Evolutionary conservation across 805 yeast species (phyloP).

Genomic region (Nakazawaea ishiwadae): DNA sequence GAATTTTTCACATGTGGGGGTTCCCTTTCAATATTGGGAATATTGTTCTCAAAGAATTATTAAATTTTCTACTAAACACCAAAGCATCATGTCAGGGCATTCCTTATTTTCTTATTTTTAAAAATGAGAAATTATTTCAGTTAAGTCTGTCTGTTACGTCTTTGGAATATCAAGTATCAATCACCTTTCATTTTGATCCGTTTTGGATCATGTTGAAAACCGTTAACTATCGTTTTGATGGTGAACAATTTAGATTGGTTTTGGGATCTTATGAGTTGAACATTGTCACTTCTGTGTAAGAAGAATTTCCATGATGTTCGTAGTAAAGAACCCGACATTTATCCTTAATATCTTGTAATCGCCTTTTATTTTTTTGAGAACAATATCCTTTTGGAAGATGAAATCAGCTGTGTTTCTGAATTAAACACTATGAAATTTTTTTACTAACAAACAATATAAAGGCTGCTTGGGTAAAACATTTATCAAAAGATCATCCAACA

Average conservation of each 20-base stretch:
- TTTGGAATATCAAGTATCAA: conserved; percentile 78
- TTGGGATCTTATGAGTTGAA: conserved; percentile 85
- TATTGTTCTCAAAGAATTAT: no score
- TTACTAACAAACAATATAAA: conserved; percentile 34
- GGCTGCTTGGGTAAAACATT: conserved; percentile 99
- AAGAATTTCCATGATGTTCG: conserved; percentile 45
- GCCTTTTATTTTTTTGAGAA: not conserved
- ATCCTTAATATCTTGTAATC: conserved; percentile 9
- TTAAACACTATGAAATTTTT: not conserved
- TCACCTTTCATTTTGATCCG: conserved; percentile 48
- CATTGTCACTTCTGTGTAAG: conserved; percentile 28
- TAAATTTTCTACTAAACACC: no score
- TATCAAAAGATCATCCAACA: conserved; percentile 89
- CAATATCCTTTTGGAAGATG: not conserved
- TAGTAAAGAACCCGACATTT: conserved; percentile 85
- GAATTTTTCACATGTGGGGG: no score
- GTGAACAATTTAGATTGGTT: conserved; percentile 28
- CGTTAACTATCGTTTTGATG: conserved; percentile 41
- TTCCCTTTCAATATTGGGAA: conserved; percentile 1
- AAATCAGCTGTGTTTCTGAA: no score
- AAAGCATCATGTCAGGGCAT: conserved; percentile 85
- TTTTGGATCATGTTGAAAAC: conserved; percentile 38
- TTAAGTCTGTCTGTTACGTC: conserved; percentile 91
- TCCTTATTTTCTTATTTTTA: conserved; percentile 23
- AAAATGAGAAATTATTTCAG: no score